Evolutionary conservation across 2,329 filamentous ascomycete genomes (phyloP), one percentile per base, ranked within the genome.

Genomic region (Coniochaeta hoffmannii): DNA sequence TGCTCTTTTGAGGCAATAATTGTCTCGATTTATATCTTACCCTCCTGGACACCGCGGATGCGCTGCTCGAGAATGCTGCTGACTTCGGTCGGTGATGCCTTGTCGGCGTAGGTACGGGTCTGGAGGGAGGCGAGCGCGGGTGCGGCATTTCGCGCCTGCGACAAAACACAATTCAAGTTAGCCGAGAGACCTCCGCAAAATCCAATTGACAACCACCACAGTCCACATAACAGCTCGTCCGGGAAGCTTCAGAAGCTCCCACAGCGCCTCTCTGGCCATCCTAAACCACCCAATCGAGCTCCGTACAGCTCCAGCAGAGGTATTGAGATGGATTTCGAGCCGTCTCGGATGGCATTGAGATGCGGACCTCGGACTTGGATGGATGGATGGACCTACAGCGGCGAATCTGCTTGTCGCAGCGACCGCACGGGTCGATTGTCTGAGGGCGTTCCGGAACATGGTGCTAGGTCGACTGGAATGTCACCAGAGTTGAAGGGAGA

Each of bases 51-150:
- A 83, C 94, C 94, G 74, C 94, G 90, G 73, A 99, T 99, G 79
- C 92, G 86, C 86, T 97, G 93, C 83, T 97, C 94, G 73, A 99
- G 89, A 77, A 99, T 97, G 68, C 93, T 97, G 68, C 94, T 97
- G 69, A 97, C 93, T 83, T 99, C 94, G 70, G 93, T 99, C 68
- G 94, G 94, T 59, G 91, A 78, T 70, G 94, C 91, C 85, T 97
- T 97, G 77, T 87, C 80, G 73, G 90, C 93, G 80, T 96, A 97
- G 77, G 83, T 84, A 79, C 94, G 90, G 75, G 86, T 76, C 74
- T 89, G 85, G 74, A 87, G 80, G 66, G 84, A 78, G 67, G 80
- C 77, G 70, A 83, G 80, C 80, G 84, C 86, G 73, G 91, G 89
- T 79, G 85, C 83, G 81, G 86, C 87, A 82, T 87, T 88, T 85